Base-by-base conservation (phyloP, 768 basidiomycete genomes). In the Porpolomopsis calyptriformis region DNA sequence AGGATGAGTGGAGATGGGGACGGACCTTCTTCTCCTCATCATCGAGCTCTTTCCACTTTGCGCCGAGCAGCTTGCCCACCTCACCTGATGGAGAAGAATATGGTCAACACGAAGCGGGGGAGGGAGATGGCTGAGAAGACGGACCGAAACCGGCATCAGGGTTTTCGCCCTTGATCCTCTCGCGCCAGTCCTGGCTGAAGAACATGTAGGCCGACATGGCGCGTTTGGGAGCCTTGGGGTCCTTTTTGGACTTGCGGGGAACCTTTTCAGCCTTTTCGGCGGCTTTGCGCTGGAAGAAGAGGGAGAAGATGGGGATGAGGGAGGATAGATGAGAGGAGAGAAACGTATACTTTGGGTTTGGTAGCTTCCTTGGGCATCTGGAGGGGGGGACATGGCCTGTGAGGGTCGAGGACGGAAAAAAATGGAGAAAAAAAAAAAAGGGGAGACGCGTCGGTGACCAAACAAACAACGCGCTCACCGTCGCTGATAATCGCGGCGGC, bases 171-270 rank as follows among this genome's bases (percentile, higher is more conserved):
- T 93, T 94, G 76, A 97, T 87, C 61, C 85, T 78, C 67, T 93
- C 86, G 60, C 93, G 78, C 87, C 89, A 85, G 64, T 91, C 93
- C 64, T 92, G 87, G 56, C 80, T 82, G 76, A 97, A 98, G 84
- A 92, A 92, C 94, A 98, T 96, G 72, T 96, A 98, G 33, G 94
- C 91, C 24, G 92, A 96, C 38, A 96, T 74, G 0, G 89, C 85
- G 45, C 92, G 80, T 71, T 97, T 96, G 50, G 90, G 91, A 37
- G 82, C 78, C 64, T 85, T 84, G 50, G 77, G 78, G 62, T 90
- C 82, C 67, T 88, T 90, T 68, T 84, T 79, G 49, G 64, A 63
- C 60, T 79, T 80, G 53, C 72, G 65, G 29, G 69, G 50, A 16
- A 71, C 67, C 55, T 78, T 80, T 56, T 83, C 82, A 19, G 74